Base-by-base conservation (phyloP, 148 eudicot species). In the Rhododendron vialii region DNA sequence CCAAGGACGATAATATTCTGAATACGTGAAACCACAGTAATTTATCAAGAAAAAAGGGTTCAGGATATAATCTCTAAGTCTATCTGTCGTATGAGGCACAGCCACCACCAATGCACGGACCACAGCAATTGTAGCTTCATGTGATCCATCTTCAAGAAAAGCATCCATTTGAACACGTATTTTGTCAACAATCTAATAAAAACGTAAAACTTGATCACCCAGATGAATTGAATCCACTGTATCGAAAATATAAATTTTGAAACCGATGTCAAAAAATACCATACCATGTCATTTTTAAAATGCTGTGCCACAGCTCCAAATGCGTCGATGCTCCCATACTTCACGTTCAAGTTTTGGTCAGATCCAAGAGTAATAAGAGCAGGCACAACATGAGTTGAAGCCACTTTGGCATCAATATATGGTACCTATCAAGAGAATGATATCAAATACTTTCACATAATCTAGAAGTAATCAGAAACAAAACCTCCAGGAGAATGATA, bases 271-370 rank as follows among this genome's bases (percentile, higher is more conserved):
- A 86, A 86, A 84, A 82, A 18, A 38, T 55, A 51, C 33, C 45
- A 82, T 95, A 95, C 99, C 98, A 91, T 90, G 87, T 96, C 99
- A 84, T 91, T 94, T 88, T 94, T 96, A 77, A 94, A 96, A 83
- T 95, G 95, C 91, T 96, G 98, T 88, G 99, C 98, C 81, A 96
- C 99, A 90, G 98, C 91, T 82, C 99, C 99, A 94, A 96, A 96
- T 57, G 98, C 98, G 38, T 94, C 98, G 84, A 96, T 95, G 85
- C 99, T 95, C 74, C 96, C 98, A 90, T 95, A 94, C 86, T 95
- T 93, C 3, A 96, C 98, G 86, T 88, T 91, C 89, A 95, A 88
- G 83, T 95, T 94, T 89, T 92, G 99, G 89, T 96, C 99, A 86
- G 99, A 93, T 82, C 98, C 99, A 85, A 96, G 96, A 82, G 99